Percentiles rank a stretch among this genome's conserved stretches.
These are phyloP conservation scores for Candida coquimbonensis DNA, from an alignment of 805 yeast species.

Conservation along the genomic window DNA sequence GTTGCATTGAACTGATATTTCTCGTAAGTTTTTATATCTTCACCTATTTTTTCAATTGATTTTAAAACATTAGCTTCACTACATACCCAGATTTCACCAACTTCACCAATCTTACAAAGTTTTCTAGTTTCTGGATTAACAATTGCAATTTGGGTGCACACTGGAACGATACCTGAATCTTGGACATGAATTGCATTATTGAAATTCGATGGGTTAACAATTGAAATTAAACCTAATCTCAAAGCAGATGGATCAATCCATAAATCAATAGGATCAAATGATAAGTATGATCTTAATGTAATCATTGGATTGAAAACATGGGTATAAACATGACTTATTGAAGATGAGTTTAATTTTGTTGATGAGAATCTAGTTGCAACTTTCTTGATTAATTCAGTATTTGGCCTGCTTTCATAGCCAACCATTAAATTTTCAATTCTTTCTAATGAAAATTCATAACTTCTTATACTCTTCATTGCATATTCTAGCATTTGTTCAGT, in stretches of 20 bases:
- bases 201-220: constrained; percentile 66
- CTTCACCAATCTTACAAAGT: constrained; percentile 82
- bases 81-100: constrained; percentile 95
- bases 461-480: constrained; percentile 53
- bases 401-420: constrained; percentile 70
- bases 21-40: constrained; percentile 21
- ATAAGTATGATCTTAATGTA: constrained; percentile 78
- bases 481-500: constrained; percentile 78
- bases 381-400: constrained; percentile 46
- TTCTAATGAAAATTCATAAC: constrained; percentile 47
- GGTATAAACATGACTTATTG: constrained; percentile 71
- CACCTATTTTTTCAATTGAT: constrained; percentile 43
- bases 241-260: constrained; percentile 83
- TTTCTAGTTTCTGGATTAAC: constrained; percentile 88
- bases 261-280: constrained; percentile 80
- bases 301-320: constrained; percentile 79
- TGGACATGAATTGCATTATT: constrained; percentile 72
- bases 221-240: constrained; percentile 80
- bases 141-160: constrained; percentile 86
- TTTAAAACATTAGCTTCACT: constrained; percentile 74
- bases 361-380: constrained; percentile 57
- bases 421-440: constrained; percentile 78
- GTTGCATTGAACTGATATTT: constrained; percentile 51
- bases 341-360: constrained; percentile 57
- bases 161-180: constrained; percentile 95